phyloP scores from a whole-genome alignment of 108 stramenopile genomes.

The Conticribra weissflogii region DNA sequence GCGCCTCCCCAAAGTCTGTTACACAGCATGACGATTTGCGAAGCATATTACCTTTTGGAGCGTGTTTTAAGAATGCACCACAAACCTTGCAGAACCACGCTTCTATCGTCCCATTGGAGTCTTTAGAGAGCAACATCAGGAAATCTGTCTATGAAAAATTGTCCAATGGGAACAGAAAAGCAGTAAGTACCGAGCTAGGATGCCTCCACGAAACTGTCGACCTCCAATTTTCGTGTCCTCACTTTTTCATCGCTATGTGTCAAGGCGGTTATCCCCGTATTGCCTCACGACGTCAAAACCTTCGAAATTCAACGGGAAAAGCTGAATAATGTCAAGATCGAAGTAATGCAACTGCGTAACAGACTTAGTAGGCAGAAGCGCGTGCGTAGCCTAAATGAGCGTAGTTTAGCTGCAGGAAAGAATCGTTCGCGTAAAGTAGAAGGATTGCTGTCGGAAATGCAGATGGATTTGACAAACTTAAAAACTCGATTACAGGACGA shows the following conservation, averaged over 20 bases:
- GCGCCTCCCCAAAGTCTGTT: conserved; percentile 17
- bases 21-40: conserved; percentile 27
- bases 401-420: conserved; percentile 47
- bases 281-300: conserved; percentile 54
- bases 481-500: conserved; percentile 71
- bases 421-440: conserved; percentile 67
- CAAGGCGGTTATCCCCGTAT: conserved; percentile 53
- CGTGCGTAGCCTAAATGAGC: conserved; percentile 71
- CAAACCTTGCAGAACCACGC: conserved; percentile 50
- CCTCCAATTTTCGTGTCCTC: too few species aligned
- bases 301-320: conserved; percentile 71
- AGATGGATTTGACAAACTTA: conserved; percentile 73
- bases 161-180: too few species aligned
- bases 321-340: conserved; percentile 54
- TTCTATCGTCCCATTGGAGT: conserved; percentile 43
- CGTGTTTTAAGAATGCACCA: conserved; percentile 67
- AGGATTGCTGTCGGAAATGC: conserved; percentile 76
- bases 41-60: conserved; percentile 59
- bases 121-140: conserved; percentile 60
- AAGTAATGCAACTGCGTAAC: conserved; percentile 68
- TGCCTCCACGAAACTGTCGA: too few species aligned
- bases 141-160: conserved; percentile 53
- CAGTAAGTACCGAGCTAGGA: too few species aligned
- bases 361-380: conserved; percentile 70
- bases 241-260: too few species aligned